These are phyloP conservation scores for Vinca major DNA, from an alignment of 305 asterid genomes.

Conservation along the genomic window DNA sequence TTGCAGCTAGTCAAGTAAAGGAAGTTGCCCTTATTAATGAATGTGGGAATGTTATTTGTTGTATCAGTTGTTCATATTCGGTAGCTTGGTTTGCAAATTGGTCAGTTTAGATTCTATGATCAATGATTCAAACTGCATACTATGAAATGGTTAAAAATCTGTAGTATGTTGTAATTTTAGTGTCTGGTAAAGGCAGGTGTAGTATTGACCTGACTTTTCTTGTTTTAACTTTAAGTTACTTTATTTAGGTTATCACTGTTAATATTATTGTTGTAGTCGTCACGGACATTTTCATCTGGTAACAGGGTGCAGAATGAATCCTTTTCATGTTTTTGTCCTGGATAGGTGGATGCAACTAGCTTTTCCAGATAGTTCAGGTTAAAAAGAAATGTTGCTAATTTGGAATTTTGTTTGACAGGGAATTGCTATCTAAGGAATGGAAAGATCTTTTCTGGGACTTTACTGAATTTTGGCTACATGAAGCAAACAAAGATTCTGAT, in stretches of 20 bases:
- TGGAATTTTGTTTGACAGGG: slow-evolving; percentile 46
- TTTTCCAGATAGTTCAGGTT: background rate
- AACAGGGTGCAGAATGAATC: too few species aligned
- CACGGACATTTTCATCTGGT: background rate
- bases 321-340: background rate
- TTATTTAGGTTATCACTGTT: background rate
- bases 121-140: background rate
- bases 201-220: too few species aligned
- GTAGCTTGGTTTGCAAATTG: background rate
- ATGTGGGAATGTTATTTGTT: background rate
- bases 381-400: background rate
- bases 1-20: background rate
- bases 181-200: too few species aligned
- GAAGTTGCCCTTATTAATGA: background rate
- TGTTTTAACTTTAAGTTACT: too few species aligned
- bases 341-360: slow-evolving; percentile 2
- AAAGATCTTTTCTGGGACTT: slow-evolving; percentile 83
- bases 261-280: too few species aligned
- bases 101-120: background rate
- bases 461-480: slow-evolving; percentile 74
- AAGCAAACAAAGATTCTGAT: slow-evolving; percentile 38
- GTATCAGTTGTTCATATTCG: background rate
- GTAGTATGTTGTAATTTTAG: background rate
- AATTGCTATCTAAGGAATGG: slow-evolving; percentile 84
- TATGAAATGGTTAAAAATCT: background rate